These are phyloP conservation scores for Aegilops longissima DNA, from an alignment of 176 grass and related monocot genomes.

Conservation along the genomic window DNA sequence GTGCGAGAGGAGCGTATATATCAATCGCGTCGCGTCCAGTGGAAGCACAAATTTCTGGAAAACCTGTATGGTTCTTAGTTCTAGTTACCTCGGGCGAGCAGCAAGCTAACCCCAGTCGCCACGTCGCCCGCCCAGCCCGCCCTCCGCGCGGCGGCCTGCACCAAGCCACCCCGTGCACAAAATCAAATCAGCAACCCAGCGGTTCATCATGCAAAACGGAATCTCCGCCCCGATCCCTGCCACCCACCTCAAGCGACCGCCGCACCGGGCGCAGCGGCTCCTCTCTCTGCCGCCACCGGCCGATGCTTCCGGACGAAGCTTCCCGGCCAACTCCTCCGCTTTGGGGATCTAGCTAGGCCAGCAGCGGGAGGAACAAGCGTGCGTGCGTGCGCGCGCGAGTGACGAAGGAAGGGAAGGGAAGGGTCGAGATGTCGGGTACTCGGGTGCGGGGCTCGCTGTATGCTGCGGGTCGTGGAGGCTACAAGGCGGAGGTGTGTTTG, in stretches of 20 bases:
- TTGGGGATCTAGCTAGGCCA: slow-evolving; percentile 17
- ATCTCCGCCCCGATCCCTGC: background rate
- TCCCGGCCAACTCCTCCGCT: background rate
- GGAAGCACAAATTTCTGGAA: slow-evolving; percentile 7
- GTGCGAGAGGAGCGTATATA: background rate
- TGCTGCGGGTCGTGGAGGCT: slow-evolving; percentile 7
- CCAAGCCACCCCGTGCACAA: background rate
- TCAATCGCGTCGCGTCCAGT: background rate
- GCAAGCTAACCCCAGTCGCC: background rate
- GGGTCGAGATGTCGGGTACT: background rate
- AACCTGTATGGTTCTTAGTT: background rate
- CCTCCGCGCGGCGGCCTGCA: slow-evolving; percentile 35
- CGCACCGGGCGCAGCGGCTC: slow-evolving; percentile 29
- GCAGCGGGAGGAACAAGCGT: background rate
- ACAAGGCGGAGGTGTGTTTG: slow-evolving; percentile 10
- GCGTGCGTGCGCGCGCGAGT: background rate
- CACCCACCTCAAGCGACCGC: slow-evolving; percentile 56
- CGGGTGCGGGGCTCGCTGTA: slow-evolving; percentile 25
- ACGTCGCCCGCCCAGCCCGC: slow-evolving; percentile 20
- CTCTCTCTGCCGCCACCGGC: background rate
- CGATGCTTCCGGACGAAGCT: background rate
- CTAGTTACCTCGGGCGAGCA: slow-evolving; percentile 25
- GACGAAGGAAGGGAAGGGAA: background rate
- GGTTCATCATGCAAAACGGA: background rate
- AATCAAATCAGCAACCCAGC: slow-evolving; percentile 7